Base-by-base conservation (phyloP, 768 basidiomycete species). In the Tylopilus balloui region DNA sequence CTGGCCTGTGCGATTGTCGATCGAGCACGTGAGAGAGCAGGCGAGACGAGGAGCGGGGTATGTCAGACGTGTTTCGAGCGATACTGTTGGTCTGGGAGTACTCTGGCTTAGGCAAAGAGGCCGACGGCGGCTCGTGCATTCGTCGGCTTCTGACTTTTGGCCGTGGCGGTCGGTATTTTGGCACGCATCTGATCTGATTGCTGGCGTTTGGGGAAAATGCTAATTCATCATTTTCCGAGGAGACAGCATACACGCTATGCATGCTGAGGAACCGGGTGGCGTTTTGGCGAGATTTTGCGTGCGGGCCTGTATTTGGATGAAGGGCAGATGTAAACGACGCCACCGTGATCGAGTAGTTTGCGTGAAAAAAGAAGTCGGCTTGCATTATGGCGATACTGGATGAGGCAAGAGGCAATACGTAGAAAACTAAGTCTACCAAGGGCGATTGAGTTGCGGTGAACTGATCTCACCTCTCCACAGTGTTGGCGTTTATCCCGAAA, bases 1-100 rank as follows among this genome's bases (percentile, higher is more conserved):
- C 54, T 81, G 20, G 75, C 77, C 2, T 81, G 79, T 42, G 78
- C 76, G 0, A 54, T 79, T 14, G 71, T 77, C 21, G 80, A 81
- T 42, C 70, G 77, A 20, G 71, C 70, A 15, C 62, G 76, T 2
- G 52, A 51, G 31, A 41, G 67, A 31, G 54, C 51, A 39, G 54
- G 64, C 4, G 60, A 59, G 36, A 15, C 21, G 3, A 52, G 65
- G 28, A 66, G 60, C 7, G 67, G 68, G n/a, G 53, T 70, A n/a
- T 70, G 70, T 40, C 48, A 40, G 44, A 54, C 38, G 13, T 70
- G 70, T 42, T 65, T 70, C 34, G 44, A 24, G 34, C 48, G 68
- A 20, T 70, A 70, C 34, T 70, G 69, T 36, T 70, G 67, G 69
- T 12, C 45, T 32, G 57, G 52, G 32, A 34, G n/a, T n/a, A 34